These are phyloP conservation scores for Kazachstania psychrophila DNA, from an alignment of 805 yeast species.

Conservation along the genomic window DNA sequence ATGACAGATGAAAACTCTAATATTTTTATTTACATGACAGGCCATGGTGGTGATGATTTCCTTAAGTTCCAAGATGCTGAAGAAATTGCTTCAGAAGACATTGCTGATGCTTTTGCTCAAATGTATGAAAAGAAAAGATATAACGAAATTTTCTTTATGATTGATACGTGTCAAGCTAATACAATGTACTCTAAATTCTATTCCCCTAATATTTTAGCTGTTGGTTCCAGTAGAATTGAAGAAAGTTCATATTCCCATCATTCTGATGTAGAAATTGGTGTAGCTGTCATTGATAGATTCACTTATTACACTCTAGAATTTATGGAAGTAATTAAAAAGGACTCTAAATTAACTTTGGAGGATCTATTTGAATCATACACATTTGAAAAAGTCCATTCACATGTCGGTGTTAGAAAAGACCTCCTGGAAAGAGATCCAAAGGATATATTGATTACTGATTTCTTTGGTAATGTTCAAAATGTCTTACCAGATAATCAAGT, in stretches of 20 bases:
- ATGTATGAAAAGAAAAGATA: slow-evolving; percentile 94
- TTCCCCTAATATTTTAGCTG: slow-evolving; percentile 85
- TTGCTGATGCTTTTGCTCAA: slow-evolving; percentile 94
- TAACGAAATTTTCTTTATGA: slow-evolving; percentile 93
- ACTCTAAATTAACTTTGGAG: slow-evolving; percentile 64
- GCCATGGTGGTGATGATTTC: slow-evolving; percentile 98
- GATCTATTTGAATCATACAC: slow-evolving; percentile 81
- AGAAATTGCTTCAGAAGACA: slow-evolving; percentile 88
- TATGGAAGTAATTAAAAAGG: slow-evolving; percentile 70
- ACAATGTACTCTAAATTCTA: slow-evolving; percentile 91
- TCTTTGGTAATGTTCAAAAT: slow-evolving; percentile 85
- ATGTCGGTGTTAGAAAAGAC: slow-evolving; percentile 88
- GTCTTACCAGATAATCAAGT: slow-evolving; percentile 57
- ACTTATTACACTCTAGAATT: slow-evolving; percentile 87
- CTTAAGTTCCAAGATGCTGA: slow-evolving; percentile 97
- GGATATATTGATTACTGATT: slow-evolving; percentile 77
- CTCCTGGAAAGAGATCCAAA: slow-evolving; percentile 50
- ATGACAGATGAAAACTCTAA: slow-evolving; percentile 91
- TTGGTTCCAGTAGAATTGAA: slow-evolving; percentile 80
- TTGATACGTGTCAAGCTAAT: slow-evolving; percentile 98
- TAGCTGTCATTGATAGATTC: slow-evolving; percentile 94
- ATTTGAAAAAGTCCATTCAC: slow-evolving; percentile 77
- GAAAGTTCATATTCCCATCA: slow-evolving; percentile 94
- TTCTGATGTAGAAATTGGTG: slow-evolving; percentile 92
- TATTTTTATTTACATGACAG: slow-evolving; percentile 90